Evolutionary conservation across 2,329 filamentous ascomycete species (phyloP).

Genomic region (Nothophoma quercina): DNA sequence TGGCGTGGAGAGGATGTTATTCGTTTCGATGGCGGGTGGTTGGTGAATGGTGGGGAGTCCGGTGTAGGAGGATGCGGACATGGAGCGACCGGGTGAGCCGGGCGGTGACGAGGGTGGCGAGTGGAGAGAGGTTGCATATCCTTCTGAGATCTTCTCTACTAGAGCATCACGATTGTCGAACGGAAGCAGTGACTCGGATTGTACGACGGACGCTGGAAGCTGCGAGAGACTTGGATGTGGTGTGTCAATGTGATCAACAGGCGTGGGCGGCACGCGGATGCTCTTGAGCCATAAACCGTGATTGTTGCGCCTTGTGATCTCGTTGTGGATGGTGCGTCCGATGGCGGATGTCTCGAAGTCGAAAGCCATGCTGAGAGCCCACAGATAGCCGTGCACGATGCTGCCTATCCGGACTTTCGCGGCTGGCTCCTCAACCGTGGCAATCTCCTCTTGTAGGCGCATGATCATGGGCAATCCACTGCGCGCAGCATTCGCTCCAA

Average conservation of each 20-base stretch:
- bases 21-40: conserved; percentile 18
- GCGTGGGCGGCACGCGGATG: conserved; percentile 73
- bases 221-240: conserved; percentile 34
- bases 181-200: conserved; percentile 63
- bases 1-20: conserved; percentile 33
- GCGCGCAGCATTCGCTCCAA: conserved; percentile 83
- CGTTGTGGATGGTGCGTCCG: conserved; percentile 75
- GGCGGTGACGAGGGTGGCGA: conserved; percentile 76
- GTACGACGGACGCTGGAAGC: conserved; percentile 36
- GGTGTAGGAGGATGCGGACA: conserved; percentile 60
- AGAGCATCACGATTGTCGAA: conserved; percentile 78
- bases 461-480: conserved; percentile 89
- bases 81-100: conserved; percentile 70
- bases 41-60: conserved; percentile 55
- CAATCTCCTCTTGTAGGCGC: conserved; percentile 84
- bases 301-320: conserved; percentile 76
- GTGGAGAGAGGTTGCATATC: conserved; percentile 69
- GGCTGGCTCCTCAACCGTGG: conserved; percentile 68
- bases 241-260: conserved; percentile 65
- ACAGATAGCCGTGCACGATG: conserved; percentile 88
- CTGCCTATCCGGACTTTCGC: conserved; percentile 82
- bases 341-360: conserved; percentile 74
- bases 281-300: conserved; percentile 81
- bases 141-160: conserved; percentile 75
- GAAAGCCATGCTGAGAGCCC: conserved; percentile 78